Base-by-base conservation (phyloP, 164 flowering plant species). In the Piper betle region DNA sequence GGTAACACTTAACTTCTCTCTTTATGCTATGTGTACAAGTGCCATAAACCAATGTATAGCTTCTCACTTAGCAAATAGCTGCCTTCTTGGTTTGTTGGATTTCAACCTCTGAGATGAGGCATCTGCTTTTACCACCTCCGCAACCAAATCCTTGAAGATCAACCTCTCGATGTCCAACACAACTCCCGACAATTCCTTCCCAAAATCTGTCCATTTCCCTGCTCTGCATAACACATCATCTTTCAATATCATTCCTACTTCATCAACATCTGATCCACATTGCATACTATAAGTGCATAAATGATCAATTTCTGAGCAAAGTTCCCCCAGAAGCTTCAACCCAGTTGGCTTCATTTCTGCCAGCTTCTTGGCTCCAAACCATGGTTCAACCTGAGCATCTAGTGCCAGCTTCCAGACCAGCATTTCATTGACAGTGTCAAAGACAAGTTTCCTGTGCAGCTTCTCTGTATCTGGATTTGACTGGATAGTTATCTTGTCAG, bases 121-220 rank as follows among this genome's bases (percentile, higher is more conserved):
- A 60, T 77, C 86, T 42, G 74, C 73, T 11, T 56, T 75, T 52
- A 90, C 79, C 19, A 88, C 63, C 71, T 94, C 99, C 37, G 68
- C 82, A 39, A 94, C 73, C 63, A 94, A 69, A 67, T 91, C 97
- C 72, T 86, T 88, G 53, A 88, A 94, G 69, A 91, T 77, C 68
- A 72, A 65, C 39, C 97, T 66, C 65, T 91, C 99, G 41, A 94
- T 64, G 46, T 86, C 95, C 71, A 94, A 73, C 20, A 80, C 91
- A 39, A 87, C 10, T 6, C 75, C 78, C 37, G 89, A 66, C 65
- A 81, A 53, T 59, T 85, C 91, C 17, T 68, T 57, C 5, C 57
- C 58, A 33, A 65, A 60, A 19, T 69, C 76, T 55, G 66, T 58
- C 92, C 89, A 81, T 7, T 70, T 69, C 11, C 61, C 61, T 52